A percentile compares a stretch with the other conserved stretches of the same genome.
These are phyloP conservation scores for Parasitella parasitica DNA, from an alignment of 371 early-diverging fungal genomes.

Conservation along the genomic window DNA sequence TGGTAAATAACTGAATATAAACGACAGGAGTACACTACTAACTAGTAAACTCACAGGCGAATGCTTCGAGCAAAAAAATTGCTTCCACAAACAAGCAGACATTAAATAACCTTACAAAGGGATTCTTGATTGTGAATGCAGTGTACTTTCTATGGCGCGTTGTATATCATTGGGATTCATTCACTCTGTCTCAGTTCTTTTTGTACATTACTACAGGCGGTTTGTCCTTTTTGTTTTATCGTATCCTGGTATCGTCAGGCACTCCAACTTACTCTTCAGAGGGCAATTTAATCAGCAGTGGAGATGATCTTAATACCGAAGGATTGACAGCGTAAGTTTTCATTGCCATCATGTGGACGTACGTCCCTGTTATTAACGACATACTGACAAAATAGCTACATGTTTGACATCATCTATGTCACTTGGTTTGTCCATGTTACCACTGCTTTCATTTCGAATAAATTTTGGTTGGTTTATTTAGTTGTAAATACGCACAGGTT, in stretches of 20 bases:
- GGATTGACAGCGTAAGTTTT: constrained; percentile 75
- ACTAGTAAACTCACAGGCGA: constrained; percentile 53
- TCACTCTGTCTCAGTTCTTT: constrained; percentile 42
- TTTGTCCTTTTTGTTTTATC: constrained; percentile 53
- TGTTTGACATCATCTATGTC: constrained; percentile 83
- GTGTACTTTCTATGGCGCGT: constrained; percentile 60
- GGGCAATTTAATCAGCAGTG: constrained; percentile 60
- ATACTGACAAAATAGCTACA: constrained; percentile 57
- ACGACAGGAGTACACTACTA: neutral
- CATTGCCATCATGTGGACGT: too few relatives aligned
- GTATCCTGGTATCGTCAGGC: constrained; percentile 50
- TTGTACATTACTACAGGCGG: constrained; percentile 54
- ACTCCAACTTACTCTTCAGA: constrained; percentile 58
- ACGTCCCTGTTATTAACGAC: too few relatives aligned
- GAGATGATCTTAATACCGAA: constrained; percentile 73
- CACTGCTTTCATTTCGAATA: constrained; percentile 62
- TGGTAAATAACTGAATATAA: neutral
- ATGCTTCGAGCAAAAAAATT: constrained; percentile 76
- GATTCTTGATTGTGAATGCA: constrained; percentile 68
- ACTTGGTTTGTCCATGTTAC: constrained; percentile 80
- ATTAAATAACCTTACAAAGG: constrained; percentile 58
- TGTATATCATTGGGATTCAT: constrained; percentile 54
- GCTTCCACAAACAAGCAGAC: constrained; percentile 65
- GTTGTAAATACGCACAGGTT: constrained; percentile 39
- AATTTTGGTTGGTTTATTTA: constrained; percentile 73